A percentile compares a stretch with the other conserved stretches of the same genome.
Conservation (phyloP, 495 filamentous ascomycete species). For the Talaromyces nanjingensis region DNA sequence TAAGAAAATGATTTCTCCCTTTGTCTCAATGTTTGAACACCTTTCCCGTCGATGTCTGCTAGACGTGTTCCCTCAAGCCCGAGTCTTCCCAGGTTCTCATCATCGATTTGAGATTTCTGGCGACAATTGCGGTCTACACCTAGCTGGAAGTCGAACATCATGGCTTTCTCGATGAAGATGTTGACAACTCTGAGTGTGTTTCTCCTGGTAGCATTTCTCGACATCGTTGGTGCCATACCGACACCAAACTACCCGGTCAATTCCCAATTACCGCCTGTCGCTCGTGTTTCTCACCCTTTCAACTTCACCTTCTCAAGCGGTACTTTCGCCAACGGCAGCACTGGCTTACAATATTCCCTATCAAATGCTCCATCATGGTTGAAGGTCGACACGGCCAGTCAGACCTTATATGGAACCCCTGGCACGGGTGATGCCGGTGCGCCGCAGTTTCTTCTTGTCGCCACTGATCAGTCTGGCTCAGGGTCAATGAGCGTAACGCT, state of each 20-base stretch:
- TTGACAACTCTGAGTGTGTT: constrained; percentile 12
- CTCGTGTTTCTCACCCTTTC: constrained; percentile 56
- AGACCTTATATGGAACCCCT: constrained; percentile 62
- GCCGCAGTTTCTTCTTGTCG: constrained; percentile 49
- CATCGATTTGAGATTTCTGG: constrained; percentile 1
- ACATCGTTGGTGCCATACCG: constrained; percentile 34
- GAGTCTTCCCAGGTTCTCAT: constrained; percentile 1
- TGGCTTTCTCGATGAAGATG: background rate
- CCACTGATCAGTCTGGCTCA: constrained; percentile 52
- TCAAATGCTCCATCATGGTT: constrained; percentile 62
- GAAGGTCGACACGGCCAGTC: constrained; percentile 51
- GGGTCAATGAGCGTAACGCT: constrained; percentile 53
- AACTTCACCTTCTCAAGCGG: constrained; percentile 60
- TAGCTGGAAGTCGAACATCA: background rate
- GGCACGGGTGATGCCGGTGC: constrained; percentile 46
- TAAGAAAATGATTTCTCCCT: constrained; percentile 2
- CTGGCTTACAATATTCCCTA: constrained; percentile 54
- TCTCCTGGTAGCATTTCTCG: constrained; percentile 19
- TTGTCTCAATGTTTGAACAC: background rate
- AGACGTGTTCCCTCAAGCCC: constrained; percentile 2
- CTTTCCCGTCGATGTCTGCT: background rate
- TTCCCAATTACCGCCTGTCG: constrained; percentile 70
- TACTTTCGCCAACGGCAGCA: constrained; percentile 53
- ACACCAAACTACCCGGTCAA: constrained; percentile 63
- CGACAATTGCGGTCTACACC: background rate